Evolutionary conservation across 2,329 filamentous ascomycete species (phyloP), one percentile per base, ranked within the genome.

Genomic region (Teratosphaeria pseudoeucalypti): DNA sequence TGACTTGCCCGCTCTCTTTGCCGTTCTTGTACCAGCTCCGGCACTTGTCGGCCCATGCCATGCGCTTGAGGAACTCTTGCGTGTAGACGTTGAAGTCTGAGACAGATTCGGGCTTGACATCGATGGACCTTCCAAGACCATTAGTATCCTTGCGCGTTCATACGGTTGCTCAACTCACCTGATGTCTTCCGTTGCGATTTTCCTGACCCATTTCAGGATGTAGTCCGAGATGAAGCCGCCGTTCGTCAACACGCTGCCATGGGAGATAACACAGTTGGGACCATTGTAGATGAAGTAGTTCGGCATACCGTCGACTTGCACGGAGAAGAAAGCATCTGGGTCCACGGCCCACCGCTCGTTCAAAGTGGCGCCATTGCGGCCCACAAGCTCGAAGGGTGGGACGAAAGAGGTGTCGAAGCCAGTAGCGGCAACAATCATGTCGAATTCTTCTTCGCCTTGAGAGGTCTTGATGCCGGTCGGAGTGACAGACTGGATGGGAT

Each of bases 371-470:
- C 64, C 63, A 23, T 65, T 61, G 73, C 76, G 63, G 77, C 76
- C 68, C 34, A 71, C 64, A 29, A 75, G 57, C 0, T 66, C 63
- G 49, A 68, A 75, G 2, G 61, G 65, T 7, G 72, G 72, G 2
- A 58, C 62, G 52, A 69, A 71, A 26, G 68, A 70, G 32, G 71
- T 69, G 57, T 74, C 69, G 56, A 74, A 75, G 9, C 73, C 73
- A 6, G 73, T 75, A 0, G 70, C 70, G 60, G 72, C 74, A 58
- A 73, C 82, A 3, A 87, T 75, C 7, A 70, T 68, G 59, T 78
- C 75, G 54, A 77, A 66, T 32, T 71, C 67, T 26, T 34, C 52
- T 47, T 58, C 57, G 27, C 56, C 56, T 27, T 14, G 23, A n/a
- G 19, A 23, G 14, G 56, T 57, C 26, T 53, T 26, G 39, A 57